Evolutionary conservation across 2,329 filamentous ascomycete species (phyloP).

Genomic region (Fusarium nanum): DNA sequence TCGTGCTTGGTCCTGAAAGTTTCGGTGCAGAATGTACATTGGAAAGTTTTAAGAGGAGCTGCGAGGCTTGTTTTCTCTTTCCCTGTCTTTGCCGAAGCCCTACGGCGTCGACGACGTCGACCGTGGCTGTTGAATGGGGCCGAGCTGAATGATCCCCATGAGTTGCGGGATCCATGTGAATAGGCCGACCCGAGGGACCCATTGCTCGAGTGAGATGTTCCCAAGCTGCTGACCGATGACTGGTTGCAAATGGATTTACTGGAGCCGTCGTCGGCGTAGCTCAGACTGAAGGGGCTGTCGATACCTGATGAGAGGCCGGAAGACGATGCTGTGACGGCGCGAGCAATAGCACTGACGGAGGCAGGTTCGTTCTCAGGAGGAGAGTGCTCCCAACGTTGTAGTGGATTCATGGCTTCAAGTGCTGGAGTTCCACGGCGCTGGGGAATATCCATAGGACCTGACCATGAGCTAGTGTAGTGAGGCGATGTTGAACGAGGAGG

Average conservation of each 20-base stretch:
- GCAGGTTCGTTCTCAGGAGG: constrained; percentile 71
- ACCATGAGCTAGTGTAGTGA: constrained; percentile 68
- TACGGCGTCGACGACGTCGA: constrained; percentile 62
- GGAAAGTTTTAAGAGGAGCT: constrained; percentile 66
- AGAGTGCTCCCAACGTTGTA: constrained; percentile 70
- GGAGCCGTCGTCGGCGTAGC: constrained; percentile 71
- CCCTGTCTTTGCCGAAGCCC: constrained; percentile 52
- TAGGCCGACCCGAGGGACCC: constrained; percentile 69
- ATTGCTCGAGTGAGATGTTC: constrained; percentile 70
- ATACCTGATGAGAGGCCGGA: constrained; percentile 65
- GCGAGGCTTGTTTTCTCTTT: constrained; percentile 53
- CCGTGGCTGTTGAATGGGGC: constrained; percentile 57
- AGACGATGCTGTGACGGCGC: constrained; percentile 66
- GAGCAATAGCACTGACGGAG: constrained; percentile 68
- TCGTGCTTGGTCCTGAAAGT: constrained; percentile 76
- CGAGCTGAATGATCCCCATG: constrained; percentile 64
- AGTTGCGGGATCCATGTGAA: constrained; percentile 68
- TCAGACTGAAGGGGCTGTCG: constrained; percentile 67
- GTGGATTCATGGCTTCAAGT: constrained; percentile 65
- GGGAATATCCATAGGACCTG: constrained; percentile 79
- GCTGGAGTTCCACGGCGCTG: constrained; percentile 67
- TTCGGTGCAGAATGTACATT: constrained; percentile 77
- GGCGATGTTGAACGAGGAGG: constrained; percentile 76
- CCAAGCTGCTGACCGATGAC: constrained; percentile 70
- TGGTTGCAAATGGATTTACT: constrained; percentile 67